A percentile compares a stretch with the other conserved stretches of the same genome.
Conservation (phyloP, 345 rosid genomes). For the Erodium maritimum region DNA sequence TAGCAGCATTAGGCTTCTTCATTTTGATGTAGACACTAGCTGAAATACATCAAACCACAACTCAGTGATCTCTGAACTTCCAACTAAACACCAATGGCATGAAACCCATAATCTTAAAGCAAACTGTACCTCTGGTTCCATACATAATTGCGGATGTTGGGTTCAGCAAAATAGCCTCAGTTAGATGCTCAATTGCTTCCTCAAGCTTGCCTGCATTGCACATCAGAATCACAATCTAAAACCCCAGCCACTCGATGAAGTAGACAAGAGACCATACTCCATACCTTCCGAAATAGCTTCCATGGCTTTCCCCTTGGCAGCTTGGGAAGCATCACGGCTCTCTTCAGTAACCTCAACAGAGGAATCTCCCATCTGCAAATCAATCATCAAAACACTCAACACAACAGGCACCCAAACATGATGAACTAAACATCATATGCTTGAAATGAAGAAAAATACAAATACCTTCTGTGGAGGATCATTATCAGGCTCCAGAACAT, state of each 20-base stretch:
- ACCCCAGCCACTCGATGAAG: too few species aligned
- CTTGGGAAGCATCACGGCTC: slow-evolving; percentile 74
- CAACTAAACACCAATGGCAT: too few species aligned
- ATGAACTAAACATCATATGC: neutral
- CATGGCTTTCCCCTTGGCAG: slow-evolving; percentile 72
- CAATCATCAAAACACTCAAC: too few species aligned
- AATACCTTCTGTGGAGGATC: slow-evolving; percentile 97
- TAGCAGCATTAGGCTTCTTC: slow-evolving; percentile 97
- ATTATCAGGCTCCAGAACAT: slow-evolving; percentile 75
- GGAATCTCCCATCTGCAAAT: slow-evolving; percentile 67
- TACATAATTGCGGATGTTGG: slow-evolving; percentile 90
- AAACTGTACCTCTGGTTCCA: slow-evolving; percentile 61
- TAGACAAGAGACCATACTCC: neutral
- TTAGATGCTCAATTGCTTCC: slow-evolving; percentile 68
- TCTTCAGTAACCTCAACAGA: slow-evolving; percentile 78
- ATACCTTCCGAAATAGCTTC: slow-evolving; percentile 76
- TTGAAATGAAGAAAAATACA: too few species aligned
- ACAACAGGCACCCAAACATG: slow-evolving; percentile 2
- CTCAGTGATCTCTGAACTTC: too few species aligned
- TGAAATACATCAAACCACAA: too few species aligned
- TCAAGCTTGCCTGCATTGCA: slow-evolving; percentile 50
- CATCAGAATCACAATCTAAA: neutral
- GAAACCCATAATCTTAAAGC: neutral
- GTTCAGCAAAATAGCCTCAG: slow-evolving; percentile 70
- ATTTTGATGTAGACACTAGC: slow-evolving; percentile 85